Conservation (phyloP, 2,329 filamentous ascomycete genomes). For the Dendryphion nanum region DNA sequence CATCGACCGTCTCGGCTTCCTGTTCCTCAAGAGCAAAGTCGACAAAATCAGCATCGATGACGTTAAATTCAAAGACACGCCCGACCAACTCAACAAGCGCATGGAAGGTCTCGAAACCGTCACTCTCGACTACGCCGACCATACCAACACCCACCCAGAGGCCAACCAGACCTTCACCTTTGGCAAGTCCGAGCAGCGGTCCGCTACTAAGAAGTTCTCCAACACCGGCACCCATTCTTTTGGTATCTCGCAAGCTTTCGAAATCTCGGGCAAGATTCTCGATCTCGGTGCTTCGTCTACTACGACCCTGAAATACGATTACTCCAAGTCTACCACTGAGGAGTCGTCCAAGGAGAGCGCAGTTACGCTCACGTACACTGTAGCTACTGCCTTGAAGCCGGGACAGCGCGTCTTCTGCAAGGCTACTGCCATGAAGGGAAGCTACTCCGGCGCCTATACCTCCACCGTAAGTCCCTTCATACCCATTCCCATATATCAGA, state of each 20-base stretch:
- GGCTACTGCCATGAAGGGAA: conserved; percentile 12
- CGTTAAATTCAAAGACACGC: conserved; percentile 13
- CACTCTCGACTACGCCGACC: conserved; percentile 16
- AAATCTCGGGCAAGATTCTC: conserved; percentile 16
- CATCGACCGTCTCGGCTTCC: conserved; percentile 13
- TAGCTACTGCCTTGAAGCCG: conserved; percentile 10
- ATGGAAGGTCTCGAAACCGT: conserved; percentile 10
- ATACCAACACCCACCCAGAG: conserved; percentile 11
- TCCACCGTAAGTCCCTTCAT: conserved; percentile 4
- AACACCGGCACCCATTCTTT: conserved; percentile 9
- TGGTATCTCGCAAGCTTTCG: conserved; percentile 9
- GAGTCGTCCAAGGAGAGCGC: conserved; percentile 2
- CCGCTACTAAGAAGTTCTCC: conserved; percentile 9
- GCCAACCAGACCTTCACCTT: conserved; percentile 14
- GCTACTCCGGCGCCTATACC: conserved; percentile 11
- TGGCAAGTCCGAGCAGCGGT: conserved; percentile 7
- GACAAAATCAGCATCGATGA: conserved; percentile 11
- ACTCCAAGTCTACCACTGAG: conserved; percentile 6
- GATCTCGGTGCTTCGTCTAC: conserved; percentile 12
- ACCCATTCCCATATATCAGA: neutral
- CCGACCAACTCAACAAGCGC: conserved; percentile 15
- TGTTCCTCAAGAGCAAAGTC: conserved; percentile 18
- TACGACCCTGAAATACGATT: conserved; percentile 11
- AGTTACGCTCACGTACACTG: conserved; percentile 9
- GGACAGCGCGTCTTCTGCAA: conserved; percentile 14